These are phyloP conservation scores for Arthrobotrys iridis DNA, from an alignment of 2,329 filamentous ascomycete species.

Conservation along the genomic window DNA sequence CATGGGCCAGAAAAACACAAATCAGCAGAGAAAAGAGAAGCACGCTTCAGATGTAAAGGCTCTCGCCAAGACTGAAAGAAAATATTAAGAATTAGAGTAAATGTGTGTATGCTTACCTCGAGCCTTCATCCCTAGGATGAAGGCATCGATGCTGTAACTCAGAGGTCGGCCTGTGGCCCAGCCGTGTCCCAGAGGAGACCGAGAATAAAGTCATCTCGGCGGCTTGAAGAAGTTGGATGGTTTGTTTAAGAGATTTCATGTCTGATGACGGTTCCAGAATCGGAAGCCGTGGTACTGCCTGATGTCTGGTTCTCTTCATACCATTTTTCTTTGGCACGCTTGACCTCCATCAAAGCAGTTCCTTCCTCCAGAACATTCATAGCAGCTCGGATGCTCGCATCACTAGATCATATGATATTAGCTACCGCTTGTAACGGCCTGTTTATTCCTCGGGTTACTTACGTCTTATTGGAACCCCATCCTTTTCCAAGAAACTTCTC, in stretches of 20 bases:
- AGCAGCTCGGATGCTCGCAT: constrained; percentile 57
- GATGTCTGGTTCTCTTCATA: constrained; percentile 36
- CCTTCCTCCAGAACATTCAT: constrained; percentile 57
- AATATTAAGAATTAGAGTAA: constrained; percentile 20
- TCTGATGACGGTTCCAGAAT: constrained; percentile 28
- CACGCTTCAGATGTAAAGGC: not conserved
- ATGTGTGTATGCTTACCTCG: not conserved
- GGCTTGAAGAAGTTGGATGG: not conserved
- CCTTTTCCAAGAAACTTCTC: constrained; percentile 56
- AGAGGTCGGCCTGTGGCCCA: no score
- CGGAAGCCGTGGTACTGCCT: not conserved
- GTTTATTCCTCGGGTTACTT: not conserved
- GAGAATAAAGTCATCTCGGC: not conserved
- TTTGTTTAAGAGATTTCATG: constrained; percentile 16
- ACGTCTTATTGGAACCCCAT: constrained; percentile 58
- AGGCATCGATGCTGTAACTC: no score
- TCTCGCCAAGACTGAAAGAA: not conserved
- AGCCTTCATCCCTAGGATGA: not conserved
- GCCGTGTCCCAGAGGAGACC: no score
- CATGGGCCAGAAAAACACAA: not conserved
- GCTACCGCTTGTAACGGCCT: not conserved
- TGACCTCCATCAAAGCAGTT: constrained; percentile 35
- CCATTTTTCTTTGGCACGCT: constrained; percentile 48
- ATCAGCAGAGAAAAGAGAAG: not conserved
- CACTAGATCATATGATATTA: constrained; percentile 34